Evolutionary conservation across 2,329 filamentous ascomycete genomes (phyloP), one percentile per base, ranked within the genome.

Genomic region (Graphilbum ipis-grandicollis): DNA sequence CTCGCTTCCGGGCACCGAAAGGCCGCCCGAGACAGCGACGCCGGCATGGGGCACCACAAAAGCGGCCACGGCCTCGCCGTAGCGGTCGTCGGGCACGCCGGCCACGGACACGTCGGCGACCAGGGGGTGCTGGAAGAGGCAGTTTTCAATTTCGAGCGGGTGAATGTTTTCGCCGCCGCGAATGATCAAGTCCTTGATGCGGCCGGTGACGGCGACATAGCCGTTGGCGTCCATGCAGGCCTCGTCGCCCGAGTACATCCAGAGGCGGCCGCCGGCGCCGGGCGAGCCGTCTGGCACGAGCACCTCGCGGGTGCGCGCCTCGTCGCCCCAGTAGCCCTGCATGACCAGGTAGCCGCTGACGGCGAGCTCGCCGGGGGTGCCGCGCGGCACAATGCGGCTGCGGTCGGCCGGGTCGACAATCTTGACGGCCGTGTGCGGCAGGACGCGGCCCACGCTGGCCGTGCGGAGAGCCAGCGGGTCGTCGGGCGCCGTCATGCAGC

Each of bases 181-280:
- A 52, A 96, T 96, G 48, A 98, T 94, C 38, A 96, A 58, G 52
- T 98, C 90, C 57, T 96, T 96, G 51, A 93, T 88, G 14, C 86
- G 68, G 3, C 86, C 84, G 1, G 85, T 94, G 50, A 96, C 93
- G 46, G 71, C 70, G 2, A 94, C 71, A 52, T 85, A 96, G 2
- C 88, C 90, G 21, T 85, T 66, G 5, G 57, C 63, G 42, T 92
- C 83, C 70, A 96, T 92, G 36, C 63, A 60, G 2, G 85, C 90
- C 60, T 96, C 88, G 50, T 98, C 90, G 17, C 90, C 90, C 0
- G 80, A 92, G 56, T 80, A 66, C 79, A 96, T 90, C 88, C 88
- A 96, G 10, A 23, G 33, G 15, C 10, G 2, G n/a, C 26, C 25
- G 65, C 55, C 10, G 9, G 66, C 56, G n/a, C n/a, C n/a, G n/a